Base-by-base conservation (phyloP, 106 monocot species). In the Vanilla planifolia region DNA sequence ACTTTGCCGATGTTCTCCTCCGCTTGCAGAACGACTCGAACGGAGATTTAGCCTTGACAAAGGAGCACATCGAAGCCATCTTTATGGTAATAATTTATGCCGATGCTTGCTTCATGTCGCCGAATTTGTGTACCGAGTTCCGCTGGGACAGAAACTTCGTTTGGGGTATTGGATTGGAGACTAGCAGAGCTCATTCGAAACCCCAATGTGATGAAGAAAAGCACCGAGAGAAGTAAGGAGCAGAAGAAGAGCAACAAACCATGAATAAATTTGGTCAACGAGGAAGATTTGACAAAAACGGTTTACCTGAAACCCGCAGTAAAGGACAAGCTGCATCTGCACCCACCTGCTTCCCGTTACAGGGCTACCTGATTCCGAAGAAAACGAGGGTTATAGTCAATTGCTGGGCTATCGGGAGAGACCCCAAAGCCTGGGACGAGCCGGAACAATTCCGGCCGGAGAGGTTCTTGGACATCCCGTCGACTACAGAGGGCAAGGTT, bases 61-160 rank as follows among this genome's bases (percentile, higher is more conserved):
- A n/a, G n/a, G n/a, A n/a, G n/a, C n/a, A n/a, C n/a, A n/a, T n/a
- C n/a, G n/a, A n/a, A n/a, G n/a, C n/a, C n/a, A n/a, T n/a, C n/a
- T n/a, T n/a, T n/a, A n/a, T n/a, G n/a, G n/a, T n/a, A n/a, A n/a
- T n/a, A n/a, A n/a, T n/a, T n/a, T n/a, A n/a, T n/a, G n/a, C n/a
- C n/a, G n/a, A n/a, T n/a, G n/a, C n/a, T n/a, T n/a, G n/a, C n/a
- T n/a, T n/a, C n/a, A n/a, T n/a, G n/a, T n/a, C n/a, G n/a, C n/a
- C n/a, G n/a, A n/a, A n/a, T n/a, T n/a, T n/a, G n/a, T n/a, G n/a
- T n/a, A n/a, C n/a, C n/a, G n/a, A n/a, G n/a, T n/a, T n/a, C 44
- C 33, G 67, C 67, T 0, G 67, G 67, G 40, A 66, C 66, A 14
- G 67, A 67, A 4, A 57, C 67, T 16, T 22, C 67, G 8, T 57